Evolutionary conservation across 2,329 filamentous ascomycete species (phyloP).

Genomic region (Colletotrichum tabaci): DNA sequence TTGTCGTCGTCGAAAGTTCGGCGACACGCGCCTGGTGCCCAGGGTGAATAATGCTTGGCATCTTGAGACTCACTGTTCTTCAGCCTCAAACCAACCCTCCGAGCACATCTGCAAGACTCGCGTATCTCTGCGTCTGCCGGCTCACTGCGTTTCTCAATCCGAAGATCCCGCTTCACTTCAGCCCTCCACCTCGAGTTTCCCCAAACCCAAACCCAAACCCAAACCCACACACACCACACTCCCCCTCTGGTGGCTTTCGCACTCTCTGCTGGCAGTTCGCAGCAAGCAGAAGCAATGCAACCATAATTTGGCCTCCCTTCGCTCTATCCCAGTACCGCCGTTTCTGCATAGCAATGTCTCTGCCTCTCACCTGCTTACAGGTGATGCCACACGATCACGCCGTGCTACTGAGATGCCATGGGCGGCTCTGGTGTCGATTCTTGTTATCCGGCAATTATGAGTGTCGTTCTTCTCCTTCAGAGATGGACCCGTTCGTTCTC

Average conservation of each 20-base stretch:
- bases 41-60: constrained; percentile 37
- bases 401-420: constrained; percentile 19
- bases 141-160: constrained; percentile 30
- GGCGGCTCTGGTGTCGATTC: constrained; percentile 11
- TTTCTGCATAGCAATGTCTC: constrained; percentile 16
- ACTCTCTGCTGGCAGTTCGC: not conserved
- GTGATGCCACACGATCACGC: constrained; percentile 18
- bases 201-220: constrained; percentile 12
- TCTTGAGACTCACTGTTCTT: constrained; percentile 37
- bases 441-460: constrained; percentile 27
- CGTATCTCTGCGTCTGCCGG: not conserved
- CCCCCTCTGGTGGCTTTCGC: not conserved
- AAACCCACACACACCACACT: not conserved
- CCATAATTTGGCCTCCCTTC: constrained; percentile 29
- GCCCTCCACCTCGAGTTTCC: constrained; percentile 34
- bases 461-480: constrained; percentile 15
- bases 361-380: not conserved
- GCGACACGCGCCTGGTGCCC: constrained; percentile 30
- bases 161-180: constrained; percentile 40
- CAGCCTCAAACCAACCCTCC: constrained; percentile 40
- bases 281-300: constrained; percentile 28
- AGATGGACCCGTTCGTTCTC: not conserved
- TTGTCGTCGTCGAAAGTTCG: constrained; percentile 27
- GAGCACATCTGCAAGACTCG: constrained; percentile 27
- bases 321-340: constrained; percentile 5